These are phyloP conservation scores for Solanum etuberosum DNA, from an alignment of 257 asterid genomes.

Conservation along the genomic window DNA sequence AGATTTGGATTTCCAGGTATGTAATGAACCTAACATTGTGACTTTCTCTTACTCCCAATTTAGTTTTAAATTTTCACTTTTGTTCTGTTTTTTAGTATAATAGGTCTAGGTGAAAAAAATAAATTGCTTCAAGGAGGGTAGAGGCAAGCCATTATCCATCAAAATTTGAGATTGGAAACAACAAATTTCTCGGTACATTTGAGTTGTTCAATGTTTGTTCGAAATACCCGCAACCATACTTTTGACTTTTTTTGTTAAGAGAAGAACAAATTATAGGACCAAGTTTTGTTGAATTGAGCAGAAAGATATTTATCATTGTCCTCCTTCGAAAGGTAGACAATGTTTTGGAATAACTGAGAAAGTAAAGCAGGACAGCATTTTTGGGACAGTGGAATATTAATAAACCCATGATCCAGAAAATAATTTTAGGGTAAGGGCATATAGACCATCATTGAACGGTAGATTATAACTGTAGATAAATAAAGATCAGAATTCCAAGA, in stretches of 20 bases:
- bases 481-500: neutral
- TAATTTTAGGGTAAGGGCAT: neutral
- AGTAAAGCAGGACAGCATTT: neutral
- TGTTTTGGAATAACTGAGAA: neutral
- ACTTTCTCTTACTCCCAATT: neutral
- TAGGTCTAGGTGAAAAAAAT: neutral
- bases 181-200: neutral
- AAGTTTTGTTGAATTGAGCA: neutral
- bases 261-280: neutral
- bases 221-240: neutral
- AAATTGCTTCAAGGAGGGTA: neutral
- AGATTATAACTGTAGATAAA: neutral
- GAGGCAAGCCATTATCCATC: neutral
- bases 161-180: neutral
- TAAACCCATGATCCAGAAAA: neutral
- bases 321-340: neutral
- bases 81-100: neutral
- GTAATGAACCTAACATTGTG: neutral
- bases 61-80: neutral
- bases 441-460: neutral
- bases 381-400: neutral
- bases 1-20: constrained; percentile 80
- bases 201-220: neutral
- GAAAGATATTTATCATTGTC: neutral
- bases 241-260: neutral